Evolutionary conservation across 345 rosid genomes (phyloP).

Genomic region (Aquilaria malaccensis): DNA sequence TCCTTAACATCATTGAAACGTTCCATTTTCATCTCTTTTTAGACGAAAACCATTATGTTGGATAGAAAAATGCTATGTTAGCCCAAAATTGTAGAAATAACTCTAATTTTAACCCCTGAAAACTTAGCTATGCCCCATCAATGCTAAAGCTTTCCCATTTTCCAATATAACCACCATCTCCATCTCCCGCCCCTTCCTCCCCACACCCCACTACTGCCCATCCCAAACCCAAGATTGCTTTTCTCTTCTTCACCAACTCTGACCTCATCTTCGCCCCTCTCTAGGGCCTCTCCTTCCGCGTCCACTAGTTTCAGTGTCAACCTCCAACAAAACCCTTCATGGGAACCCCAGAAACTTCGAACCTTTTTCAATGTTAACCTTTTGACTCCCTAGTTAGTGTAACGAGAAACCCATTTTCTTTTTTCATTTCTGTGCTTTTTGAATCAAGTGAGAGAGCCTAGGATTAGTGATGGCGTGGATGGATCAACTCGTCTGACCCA

Average conservation of each 20-base stretch:
- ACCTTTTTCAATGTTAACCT: not conserved
- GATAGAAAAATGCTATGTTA: no score
- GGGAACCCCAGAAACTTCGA: not conserved
- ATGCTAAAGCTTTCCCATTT: no score
- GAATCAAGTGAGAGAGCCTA: not conserved
- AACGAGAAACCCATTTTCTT: not conserved
- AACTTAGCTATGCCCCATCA: no score
- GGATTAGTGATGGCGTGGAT: conserved; percentile 11
- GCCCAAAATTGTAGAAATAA: no score
- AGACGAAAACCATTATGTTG: no score
- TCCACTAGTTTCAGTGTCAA: no score
- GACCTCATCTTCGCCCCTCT: conserved; percentile 68
- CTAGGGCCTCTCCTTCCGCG: conserved; percentile 61
- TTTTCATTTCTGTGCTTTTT: not conserved
- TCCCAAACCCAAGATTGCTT: conserved; percentile 71
- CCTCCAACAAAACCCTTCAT: no score
- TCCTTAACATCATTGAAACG: no score
- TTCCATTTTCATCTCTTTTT: no score
- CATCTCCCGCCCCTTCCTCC: conserved; percentile 21
- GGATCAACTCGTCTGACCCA: conserved; percentile 3
- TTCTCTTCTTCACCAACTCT: conserved; percentile 88
- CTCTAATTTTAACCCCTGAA: no score
- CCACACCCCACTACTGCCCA: conserved; percentile 26
- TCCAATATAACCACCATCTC: conserved; percentile 26
- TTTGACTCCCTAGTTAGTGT: not conserved